Conservation (phyloP, 2,329 filamentous ascomycete genomes). For the Phyllosticta capitalensis region DNA sequence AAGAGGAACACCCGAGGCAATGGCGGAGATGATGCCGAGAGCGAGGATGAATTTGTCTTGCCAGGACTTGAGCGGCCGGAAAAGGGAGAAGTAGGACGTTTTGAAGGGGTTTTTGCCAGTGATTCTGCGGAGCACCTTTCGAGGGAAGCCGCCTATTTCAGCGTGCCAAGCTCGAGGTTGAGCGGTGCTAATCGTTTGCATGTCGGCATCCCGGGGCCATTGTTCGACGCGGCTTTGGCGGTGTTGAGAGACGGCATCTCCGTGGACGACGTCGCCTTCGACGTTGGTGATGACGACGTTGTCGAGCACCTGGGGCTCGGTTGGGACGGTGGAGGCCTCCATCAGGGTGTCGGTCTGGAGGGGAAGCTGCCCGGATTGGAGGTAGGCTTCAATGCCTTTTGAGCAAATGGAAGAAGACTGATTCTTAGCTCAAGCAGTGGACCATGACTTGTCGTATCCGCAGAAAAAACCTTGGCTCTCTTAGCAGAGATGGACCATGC, state of each 20-base stretch:
- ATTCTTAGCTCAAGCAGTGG: not conserved
- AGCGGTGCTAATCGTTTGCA: slow-evolving; percentile 25
- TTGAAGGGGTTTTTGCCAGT: slow-evolving; percentile 36
- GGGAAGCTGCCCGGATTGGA: not conserved
- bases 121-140: slow-evolving; percentile 28
- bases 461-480: slow-evolving; percentile 1
- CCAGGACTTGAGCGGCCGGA: slow-evolving; percentile 34
- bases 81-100: slow-evolving; percentile 41
- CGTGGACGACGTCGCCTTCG: not conserved
- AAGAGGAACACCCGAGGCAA: slow-evolving; percentile 32
- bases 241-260: not conserved
- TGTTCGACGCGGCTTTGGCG: slow-evolving; percentile 16
- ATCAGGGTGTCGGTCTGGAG: not conserved
- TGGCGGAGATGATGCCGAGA: slow-evolving; percentile 26
- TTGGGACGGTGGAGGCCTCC: slow-evolving; percentile 8
- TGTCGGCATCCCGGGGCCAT: slow-evolving; percentile 26
- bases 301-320: slow-evolving; percentile 7
- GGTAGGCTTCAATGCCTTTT: slow-evolving; percentile 1
- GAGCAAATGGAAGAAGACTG: slow-evolving; percentile 1
- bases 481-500: not conserved
- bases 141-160: slow-evolving; percentile 22
- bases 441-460: slow-evolving; percentile 1
- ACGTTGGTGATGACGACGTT: slow-evolving; percentile 1
- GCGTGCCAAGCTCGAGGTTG: slow-evolving; percentile 24
- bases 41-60: slow-evolving; percentile 28